Evolutionary conservation across 129 eudicot species (phyloP), one percentile per base, ranked within the genome.

Genomic region (Daucus carota): DNA sequence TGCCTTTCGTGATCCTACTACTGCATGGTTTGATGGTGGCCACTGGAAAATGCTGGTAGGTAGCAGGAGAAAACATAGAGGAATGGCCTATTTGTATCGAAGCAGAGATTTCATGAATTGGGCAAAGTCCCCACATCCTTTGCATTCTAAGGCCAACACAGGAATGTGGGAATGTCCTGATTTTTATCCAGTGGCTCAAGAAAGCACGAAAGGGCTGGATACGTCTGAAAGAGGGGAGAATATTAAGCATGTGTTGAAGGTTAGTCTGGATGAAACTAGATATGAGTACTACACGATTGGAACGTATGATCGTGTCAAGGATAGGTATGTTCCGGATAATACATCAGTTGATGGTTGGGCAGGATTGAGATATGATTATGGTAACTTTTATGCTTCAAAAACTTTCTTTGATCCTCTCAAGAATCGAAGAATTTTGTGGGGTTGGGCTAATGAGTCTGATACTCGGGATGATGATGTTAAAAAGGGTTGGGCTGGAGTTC

Each of bases 381-480:
- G 67, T 60, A 60, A 60, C 67, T 60, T 60, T 26, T 60, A 60
- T 60, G 67, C 67, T 60, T 60, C 67, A 26, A 60, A 60, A 60
- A 26, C 67, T 9, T 60, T 60, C 34, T 60, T 8, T 60, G 67
- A 60, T 60, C 67, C 67, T 0, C 10, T 26, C 7, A 60, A 60
- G 4, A 60, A 26, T 16, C 34, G 67, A 60, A 60, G 67, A 11
- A 60, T 60, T 2, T 60, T 60, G 67, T 60, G 67, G 67, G 67
- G 67, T 11, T 60, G 67, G 67, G 67, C 67, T 12, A 26, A 60
- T 60, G 67, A 60, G 18, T 60, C 67, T 0, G 67, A 60, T 60
- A 60, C 15, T 26, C 15, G 1, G 34, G 0, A 26, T 8, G 67
- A 60, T 26, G 67, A 60, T 60, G 34, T 60, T 60, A 5, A 26